Evolutionary conservation across 2,329 filamentous ascomycete species (phyloP).

Genomic region (Aspergillus japonicus): DNA sequence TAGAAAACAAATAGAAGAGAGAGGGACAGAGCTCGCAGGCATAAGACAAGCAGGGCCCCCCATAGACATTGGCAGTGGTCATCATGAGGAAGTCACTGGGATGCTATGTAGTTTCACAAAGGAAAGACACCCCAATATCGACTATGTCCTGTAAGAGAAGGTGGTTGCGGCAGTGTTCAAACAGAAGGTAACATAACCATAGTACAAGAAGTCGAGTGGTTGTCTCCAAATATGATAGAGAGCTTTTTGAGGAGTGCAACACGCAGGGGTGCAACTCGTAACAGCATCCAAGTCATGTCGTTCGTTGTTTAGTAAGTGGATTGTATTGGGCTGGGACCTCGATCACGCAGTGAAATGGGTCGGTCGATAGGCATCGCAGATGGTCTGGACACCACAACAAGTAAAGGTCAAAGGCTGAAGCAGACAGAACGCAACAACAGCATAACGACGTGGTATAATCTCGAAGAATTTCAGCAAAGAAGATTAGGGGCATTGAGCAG

Average conservation of each 20-base stretch:
- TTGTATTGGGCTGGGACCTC: background rate
- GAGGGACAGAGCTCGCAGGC: background rate
- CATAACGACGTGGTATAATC: slow-evolving; percentile 21
- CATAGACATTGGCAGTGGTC: background rate
- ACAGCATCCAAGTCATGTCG: slow-evolving; percentile 7
- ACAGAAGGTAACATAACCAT: slow-evolving; percentile 19
- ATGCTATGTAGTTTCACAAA: too few species aligned
- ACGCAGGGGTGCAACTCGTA: background rate
- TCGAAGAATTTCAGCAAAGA: slow-evolving; percentile 32
- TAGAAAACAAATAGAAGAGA: background rate
- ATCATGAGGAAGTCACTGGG: too few species aligned
- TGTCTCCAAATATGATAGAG: slow-evolving; percentile 1
- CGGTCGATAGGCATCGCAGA: background rate
- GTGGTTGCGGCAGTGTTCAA: slow-evolving; percentile 12
- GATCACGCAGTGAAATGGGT: slow-evolving; percentile 4
- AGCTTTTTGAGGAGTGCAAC: background rate
- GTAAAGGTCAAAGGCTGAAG: slow-evolving; percentile 14
- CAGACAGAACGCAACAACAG: slow-evolving; percentile 23
- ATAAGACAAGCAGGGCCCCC: background rate
- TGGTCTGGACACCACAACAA: background rate
- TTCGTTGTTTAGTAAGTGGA: background rate
- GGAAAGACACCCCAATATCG: too few species aligned
- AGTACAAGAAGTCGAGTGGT: slow-evolving; percentile 21
- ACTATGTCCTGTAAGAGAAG: background rate
- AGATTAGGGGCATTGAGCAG: slow-evolving; percentile 16